A percentile compares a stretch with the other conserved stretches of the same genome.
Conservation (phyloP, 108 stramenopile genomes). For the Skeletonema tropicum region DNA sequence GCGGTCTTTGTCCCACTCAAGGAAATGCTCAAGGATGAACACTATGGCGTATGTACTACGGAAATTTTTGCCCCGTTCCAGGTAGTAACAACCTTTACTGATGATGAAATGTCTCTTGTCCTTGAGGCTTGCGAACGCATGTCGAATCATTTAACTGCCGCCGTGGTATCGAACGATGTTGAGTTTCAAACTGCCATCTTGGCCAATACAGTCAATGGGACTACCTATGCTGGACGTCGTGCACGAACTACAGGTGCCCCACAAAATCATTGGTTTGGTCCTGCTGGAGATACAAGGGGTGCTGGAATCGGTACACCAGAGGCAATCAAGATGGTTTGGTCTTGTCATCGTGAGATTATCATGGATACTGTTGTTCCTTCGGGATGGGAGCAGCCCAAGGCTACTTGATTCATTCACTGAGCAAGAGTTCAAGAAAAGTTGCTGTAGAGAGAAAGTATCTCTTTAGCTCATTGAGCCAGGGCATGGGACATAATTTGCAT, state of each 20-base stretch:
- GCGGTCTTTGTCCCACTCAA: slow-evolving; percentile 95
- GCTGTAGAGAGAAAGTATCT: too few species aligned
- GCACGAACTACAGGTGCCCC: slow-evolving; percentile 98
- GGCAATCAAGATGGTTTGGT: slow-evolving; percentile 98
- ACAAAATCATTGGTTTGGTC: slow-evolving; percentile 99
- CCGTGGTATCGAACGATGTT: slow-evolving; percentile 94
- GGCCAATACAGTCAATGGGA: slow-evolving; percentile 96
- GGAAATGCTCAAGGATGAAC: slow-evolving; percentile 86
- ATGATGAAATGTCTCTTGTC: slow-evolving; percentile 76
- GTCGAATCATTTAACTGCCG: slow-evolving; percentile 97
- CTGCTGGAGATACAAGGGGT: slow-evolving; percentile 44
- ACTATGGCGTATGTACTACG: slow-evolving; percentile 81
- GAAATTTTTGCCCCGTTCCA: slow-evolving; percentile 99
- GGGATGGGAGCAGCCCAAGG: slow-evolving; percentile 67
- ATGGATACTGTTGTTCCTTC: slow-evolving; percentile 80
- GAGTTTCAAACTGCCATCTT: slow-evolving; percentile 86
- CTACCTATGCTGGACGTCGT: slow-evolving; percentile 94
- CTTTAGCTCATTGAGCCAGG: too few species aligned
- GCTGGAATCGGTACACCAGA: slow-evolving; percentile 94
- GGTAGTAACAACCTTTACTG: slow-evolving; percentile 90
- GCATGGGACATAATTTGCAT: too few species aligned
- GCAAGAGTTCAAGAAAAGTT: too few species aligned
- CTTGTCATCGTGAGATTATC: slow-evolving; percentile 97
- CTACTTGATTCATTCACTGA: slow-evolving; percentile 24
- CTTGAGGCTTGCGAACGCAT: slow-evolving; percentile 92